Conservation (phyloP, 2,329 filamentous ascomycete genomes). For the Trichoderma breve region DNA sequence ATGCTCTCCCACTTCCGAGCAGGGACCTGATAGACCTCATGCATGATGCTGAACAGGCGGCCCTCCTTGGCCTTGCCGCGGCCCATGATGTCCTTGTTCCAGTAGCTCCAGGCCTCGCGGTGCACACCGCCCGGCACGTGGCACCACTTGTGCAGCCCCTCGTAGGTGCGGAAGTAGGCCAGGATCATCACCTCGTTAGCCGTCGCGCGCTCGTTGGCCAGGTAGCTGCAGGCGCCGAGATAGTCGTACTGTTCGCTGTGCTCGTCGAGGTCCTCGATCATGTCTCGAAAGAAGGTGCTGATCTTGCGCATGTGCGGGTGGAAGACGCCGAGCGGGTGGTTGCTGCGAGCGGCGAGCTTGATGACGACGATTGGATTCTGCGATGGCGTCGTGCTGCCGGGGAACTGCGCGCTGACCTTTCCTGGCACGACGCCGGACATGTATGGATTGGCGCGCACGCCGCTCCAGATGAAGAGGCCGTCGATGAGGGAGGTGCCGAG, state of each 20-base stretch:
- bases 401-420: background rate
- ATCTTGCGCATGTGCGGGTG: background rate
- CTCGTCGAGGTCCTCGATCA: background rate
- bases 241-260: background rate
- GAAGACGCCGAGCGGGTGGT: background rate
- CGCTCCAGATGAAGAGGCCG: background rate
- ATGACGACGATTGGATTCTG: background rate
- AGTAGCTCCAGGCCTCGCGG: background rate
- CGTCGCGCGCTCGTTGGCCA: background rate
- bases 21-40: background rate
- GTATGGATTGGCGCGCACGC: background rate
- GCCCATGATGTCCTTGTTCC: background rate
- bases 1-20: background rate
- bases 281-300: background rate
- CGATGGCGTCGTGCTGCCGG: background rate
- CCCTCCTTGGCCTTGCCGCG: background rate
- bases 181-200: background rate
- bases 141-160: background rate
- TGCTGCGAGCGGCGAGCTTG: background rate
- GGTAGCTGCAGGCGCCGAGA: background rate
- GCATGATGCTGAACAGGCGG: background rate
- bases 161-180: background rate
- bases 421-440: background rate
- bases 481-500: background rate
- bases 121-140: background rate